Base-by-base conservation (phyloP, 2,329 filamentous ascomycete species). In the Gremmenia infestans region DNA sequence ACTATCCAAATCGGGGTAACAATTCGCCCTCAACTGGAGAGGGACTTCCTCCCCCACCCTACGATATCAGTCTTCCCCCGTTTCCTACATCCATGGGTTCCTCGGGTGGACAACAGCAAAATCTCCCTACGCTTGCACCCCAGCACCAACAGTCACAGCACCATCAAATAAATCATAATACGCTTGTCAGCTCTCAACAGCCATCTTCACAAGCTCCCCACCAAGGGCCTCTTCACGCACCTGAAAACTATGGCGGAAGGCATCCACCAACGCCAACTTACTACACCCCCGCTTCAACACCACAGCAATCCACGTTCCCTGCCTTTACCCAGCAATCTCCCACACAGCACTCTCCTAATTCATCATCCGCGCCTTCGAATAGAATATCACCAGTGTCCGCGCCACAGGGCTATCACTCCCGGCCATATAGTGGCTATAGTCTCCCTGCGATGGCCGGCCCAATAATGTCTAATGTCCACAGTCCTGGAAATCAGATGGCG, bases 401-500 rank as follows among this genome's bases (percentile, higher is more conserved):
- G 4, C 81, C 81, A 22, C 76, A 79, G 53, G 73, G 74, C 15
- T 83, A 83, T 59, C 70, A 70, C 56, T 61, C 70, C 55, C 73
- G 75, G 56, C 72, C 75, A 2, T 81, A 79, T 68, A 63, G 74
- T 55, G 69, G 73, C 28, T 82, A 86, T 64, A 79, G 79, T 3
- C 77, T 88, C 3, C 80, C 86, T 3, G 75, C 78, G n/a, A 80
- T 86, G 76, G 74, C 77, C 43, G 84, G 85, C 1, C 80, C 86
- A 1, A 85, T 93, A 28, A 83, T 93, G 76, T 87, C 88, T 15
- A 94, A 93, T 67, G 80, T 94, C 25, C 82, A 86, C 65, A 89
- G 86, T 58, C 89, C 89, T 0, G 83, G 82, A 52, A 80, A 80
- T 5, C 87, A 87, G 58, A 85, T 94, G 77, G 80, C 87, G 7